phyloP scores from a whole-genome alignment of 2,329 filamentous ascomycete genomes.

The Penicillium sp. region DNA sequence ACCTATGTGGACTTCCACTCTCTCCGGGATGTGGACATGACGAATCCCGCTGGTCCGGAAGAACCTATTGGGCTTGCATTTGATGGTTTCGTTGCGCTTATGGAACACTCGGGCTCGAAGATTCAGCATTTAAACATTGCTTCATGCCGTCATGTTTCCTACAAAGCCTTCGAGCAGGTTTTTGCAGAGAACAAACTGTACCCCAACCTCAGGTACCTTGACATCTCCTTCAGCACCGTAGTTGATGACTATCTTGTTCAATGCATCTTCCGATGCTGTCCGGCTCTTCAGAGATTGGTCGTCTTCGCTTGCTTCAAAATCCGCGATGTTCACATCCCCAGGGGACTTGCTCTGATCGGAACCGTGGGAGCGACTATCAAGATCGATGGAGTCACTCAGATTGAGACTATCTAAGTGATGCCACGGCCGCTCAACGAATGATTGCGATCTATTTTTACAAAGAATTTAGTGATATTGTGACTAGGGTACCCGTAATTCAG shows the following conservation, averaged over 20 bases:
- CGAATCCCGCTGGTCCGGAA: conserved; percentile 62
- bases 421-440: not conserved
- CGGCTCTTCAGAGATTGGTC: conserved; percentile 54
- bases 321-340: conserved; percentile 55
- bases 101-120: conserved; percentile 72
- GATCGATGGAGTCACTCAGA: conserved; percentile 16
- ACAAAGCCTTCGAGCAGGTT: conserved; percentile 68
- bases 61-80: conserved; percentile 70
- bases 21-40: conserved; percentile 73
- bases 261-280: conserved; percentile 48
- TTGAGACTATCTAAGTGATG: conserved; percentile 6
- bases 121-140: conserved; percentile 73
- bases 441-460: not conserved
- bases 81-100: conserved; percentile 73
- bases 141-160: conserved; percentile 77
- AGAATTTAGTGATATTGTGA: not conserved
- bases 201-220: conserved; percentile 66
- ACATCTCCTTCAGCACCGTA: conserved; percentile 65
- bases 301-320: conserved; percentile 65
- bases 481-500: not conserved
- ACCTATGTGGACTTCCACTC: conserved; percentile 71
- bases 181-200: conserved; percentile 66
- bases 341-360: conserved; percentile 60
- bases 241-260: conserved; percentile 48
- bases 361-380: conserved; percentile 22